Evolutionary conservation across 1,284 basidiomycete species (phyloP).

Genomic region (Puccinia hordei): DNA sequence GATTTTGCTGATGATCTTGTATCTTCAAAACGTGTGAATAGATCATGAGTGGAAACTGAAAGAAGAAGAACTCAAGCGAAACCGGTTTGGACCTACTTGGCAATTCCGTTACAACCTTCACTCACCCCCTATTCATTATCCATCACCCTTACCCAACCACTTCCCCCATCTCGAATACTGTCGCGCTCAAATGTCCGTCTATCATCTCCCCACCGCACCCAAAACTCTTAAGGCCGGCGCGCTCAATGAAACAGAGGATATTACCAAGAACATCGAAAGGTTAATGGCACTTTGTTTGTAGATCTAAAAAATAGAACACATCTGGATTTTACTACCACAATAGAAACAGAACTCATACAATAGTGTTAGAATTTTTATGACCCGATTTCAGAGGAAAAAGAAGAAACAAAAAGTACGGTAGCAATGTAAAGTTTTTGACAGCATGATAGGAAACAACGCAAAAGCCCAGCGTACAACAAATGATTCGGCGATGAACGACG

Average conservation of each 20-base stretch:
- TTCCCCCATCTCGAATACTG: slow-evolving; percentile 85
- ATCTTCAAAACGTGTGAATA: not conserved
- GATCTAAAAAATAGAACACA: too few species aligned
- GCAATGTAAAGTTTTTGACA: too few species aligned
- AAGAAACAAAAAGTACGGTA: too few species aligned
- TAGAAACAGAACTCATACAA: too few species aligned
- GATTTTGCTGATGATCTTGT: too few species aligned
- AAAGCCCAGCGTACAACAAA: too few species aligned
- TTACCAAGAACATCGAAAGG: not conserved
- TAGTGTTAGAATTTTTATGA: too few species aligned
- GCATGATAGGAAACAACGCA: too few species aligned
- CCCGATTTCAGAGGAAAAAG: too few species aligned
- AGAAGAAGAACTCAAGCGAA: slow-evolving; percentile 74
- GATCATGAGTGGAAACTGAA: slow-evolving; percentile 73
- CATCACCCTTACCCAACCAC: slow-evolving; percentile 88
- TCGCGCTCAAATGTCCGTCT: slow-evolving; percentile 75
- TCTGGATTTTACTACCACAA: too few species aligned
- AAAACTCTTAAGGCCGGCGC: slow-evolving; percentile 59
- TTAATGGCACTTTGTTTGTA: not conserved
- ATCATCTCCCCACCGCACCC: slow-evolving; percentile 70
- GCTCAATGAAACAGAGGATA: not conserved
- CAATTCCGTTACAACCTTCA: slow-evolving; percentile 72
- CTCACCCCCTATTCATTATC: slow-evolving; percentile 65
- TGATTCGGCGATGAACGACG: too few species aligned
- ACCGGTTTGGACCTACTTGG: slow-evolving; percentile 76